These are phyloP conservation scores for Sporodiniella umbellata DNA, from an alignment of 371 early-diverging fungal genomes.

Conservation along the genomic window DNA sequence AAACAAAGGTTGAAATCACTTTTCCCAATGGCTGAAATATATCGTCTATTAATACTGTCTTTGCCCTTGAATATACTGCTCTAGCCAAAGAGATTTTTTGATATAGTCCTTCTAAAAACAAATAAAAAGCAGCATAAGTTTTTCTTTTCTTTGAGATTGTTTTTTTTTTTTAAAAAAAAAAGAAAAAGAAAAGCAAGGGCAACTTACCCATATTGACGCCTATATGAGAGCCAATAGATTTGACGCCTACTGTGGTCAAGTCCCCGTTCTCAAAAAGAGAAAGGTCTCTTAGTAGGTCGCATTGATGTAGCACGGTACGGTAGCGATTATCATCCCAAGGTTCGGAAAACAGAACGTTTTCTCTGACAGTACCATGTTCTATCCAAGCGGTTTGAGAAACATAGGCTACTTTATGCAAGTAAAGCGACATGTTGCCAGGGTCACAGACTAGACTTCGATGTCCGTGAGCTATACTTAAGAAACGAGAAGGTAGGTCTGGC, in stretches of 20 bases:
- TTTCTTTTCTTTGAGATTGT: constrained; percentile 17
- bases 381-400: constrained; percentile 82
- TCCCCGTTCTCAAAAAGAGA: constrained; percentile 77
- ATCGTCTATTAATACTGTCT: constrained; percentile 69
- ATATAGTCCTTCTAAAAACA: constrained; percentile 61
- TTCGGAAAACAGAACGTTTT: constrained; percentile 84
- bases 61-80: constrained; percentile 67
- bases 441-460: constrained; percentile 11
- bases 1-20: constrained; percentile 63
- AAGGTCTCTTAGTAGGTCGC: constrained; percentile 73
- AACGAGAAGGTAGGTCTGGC: constrained; percentile 39
- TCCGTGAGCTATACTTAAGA: background rate
- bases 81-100: constrained; percentile 74
- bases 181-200: background rate
- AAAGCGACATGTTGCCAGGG: constrained; percentile 7
- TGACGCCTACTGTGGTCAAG: constrained; percentile 74
- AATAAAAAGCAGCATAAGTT: constrained; percentile 40
- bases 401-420: constrained; percentile 55
- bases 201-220: background rate
- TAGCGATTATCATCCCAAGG: constrained; percentile 63
- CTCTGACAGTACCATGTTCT: constrained; percentile 70
- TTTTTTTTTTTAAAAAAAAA: too few species aligned
- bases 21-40: constrained; percentile 59
- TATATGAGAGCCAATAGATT: background rate
- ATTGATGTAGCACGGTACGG: constrained; percentile 61